Percentiles rank a stretch among this genome's conserved stretches.
Conservation (phyloP, 73 alveolate genomes). For the Paramecium octaurelia region DNA sequence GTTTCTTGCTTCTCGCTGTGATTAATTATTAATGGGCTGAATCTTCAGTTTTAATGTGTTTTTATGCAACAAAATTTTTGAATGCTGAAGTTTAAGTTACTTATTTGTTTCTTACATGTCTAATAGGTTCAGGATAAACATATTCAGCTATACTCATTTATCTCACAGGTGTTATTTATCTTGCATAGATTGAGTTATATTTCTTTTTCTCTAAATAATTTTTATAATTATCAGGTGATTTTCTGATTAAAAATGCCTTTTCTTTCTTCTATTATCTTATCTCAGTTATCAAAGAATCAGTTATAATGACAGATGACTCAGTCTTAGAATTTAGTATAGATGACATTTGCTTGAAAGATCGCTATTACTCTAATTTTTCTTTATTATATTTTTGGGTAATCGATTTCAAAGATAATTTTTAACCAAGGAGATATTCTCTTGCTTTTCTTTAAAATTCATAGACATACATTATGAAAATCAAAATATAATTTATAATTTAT, state of each 20-base stretch:
- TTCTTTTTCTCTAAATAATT: neutral
- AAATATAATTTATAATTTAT: neutral
- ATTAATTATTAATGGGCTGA: neutral
- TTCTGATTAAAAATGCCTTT: neutral
- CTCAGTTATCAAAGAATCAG: neutral
- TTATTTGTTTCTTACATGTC: neutral
- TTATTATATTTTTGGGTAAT: neutral
- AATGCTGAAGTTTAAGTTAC: neutral
- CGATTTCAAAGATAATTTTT: conserved; percentile 4
- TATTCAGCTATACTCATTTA: neutral
- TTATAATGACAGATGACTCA: neutral
- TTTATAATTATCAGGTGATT: neutral
- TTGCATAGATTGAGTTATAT: neutral
- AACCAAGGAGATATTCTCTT: neutral
- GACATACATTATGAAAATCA: neutral
- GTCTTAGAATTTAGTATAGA: neutral
- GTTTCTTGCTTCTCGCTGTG: neutral
- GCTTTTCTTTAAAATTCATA: conserved; percentile 26
- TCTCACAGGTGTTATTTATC: neutral
- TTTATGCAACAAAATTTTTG: neutral
- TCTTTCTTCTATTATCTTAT: neutral
- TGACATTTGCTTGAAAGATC: neutral
- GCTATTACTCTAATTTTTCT: neutral
- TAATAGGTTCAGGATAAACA: neutral
- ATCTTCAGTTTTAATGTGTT: neutral